Evolutionary conservation across 116 monocot genomes (phyloP).

Genomic region (Thalassia testudinum): DNA sequence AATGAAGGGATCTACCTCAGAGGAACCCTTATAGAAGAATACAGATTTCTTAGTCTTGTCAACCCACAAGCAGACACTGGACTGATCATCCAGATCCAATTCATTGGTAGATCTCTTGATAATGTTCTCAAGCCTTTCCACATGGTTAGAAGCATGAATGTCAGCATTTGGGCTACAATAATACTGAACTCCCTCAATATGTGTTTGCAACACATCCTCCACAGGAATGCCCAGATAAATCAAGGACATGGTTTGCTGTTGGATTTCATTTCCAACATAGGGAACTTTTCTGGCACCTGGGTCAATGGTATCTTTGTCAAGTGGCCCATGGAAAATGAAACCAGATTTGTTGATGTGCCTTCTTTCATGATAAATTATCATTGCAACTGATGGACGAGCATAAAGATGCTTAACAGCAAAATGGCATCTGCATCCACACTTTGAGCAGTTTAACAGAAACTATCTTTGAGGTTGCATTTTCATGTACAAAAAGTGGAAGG

Average conservation of each 20-base stretch:
- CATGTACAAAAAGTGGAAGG: no score
- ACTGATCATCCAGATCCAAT: conserved; percentile 83
- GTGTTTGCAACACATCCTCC: no score
- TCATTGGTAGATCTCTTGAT: conserved; percentile 92
- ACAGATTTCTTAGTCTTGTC: conserved; percentile 91
- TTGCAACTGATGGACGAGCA: conserved; percentile 58
- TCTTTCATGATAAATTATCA: conserved; percentile 87
- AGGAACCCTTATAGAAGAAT: conserved; percentile 78
- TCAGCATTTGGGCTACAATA: conserved; percentile 61
- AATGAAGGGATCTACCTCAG: conserved; percentile 80
- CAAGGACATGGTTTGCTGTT: no score
- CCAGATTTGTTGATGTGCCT: no score
- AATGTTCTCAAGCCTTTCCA: conserved; percentile 92
- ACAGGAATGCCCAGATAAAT: no score
- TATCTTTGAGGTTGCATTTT: no score
- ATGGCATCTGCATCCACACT: conserved; percentile 92
- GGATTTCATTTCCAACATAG: no score
- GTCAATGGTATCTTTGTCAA: no score
- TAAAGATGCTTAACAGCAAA: conserved; percentile 89
- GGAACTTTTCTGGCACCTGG: no score
- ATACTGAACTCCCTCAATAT: no score
- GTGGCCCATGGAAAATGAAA: no score
- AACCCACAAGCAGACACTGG: conserved; percentile 85
- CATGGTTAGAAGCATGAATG: conserved; percentile 75
- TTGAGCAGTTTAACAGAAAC: no score